Evolutionary conservation across 2,329 filamentous ascomycete species (phyloP).

Genomic region (Aspergillus ochraceus): DNA sequence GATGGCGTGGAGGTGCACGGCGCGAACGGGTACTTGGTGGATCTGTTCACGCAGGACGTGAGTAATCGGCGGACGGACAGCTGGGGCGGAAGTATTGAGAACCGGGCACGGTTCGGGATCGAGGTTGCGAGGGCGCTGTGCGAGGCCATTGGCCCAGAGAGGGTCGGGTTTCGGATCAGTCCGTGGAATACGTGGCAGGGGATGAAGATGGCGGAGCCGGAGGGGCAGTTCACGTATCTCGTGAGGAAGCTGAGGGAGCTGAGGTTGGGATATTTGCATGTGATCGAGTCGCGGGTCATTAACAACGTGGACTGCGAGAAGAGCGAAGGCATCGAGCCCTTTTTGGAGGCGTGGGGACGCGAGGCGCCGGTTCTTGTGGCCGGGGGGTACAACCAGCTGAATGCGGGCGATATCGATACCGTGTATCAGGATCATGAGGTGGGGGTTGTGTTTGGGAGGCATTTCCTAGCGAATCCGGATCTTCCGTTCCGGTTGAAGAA

Average conservation of each 20-base stretch:
- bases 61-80: conserved; percentile 48
- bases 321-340: conserved; percentile 7
- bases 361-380: conserved; percentile 10
- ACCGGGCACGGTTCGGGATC: conserved; percentile 52
- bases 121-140: conserved; percentile 48
- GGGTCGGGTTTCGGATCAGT: conserved; percentile 44
- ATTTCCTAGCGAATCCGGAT: conserved; percentile 45
- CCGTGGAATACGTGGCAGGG: conserved; percentile 32
- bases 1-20: conserved; percentile 50
- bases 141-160: conserved; percentile 41
- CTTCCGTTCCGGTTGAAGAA: conserved; percentile 38
- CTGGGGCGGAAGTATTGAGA: conserved; percentile 51
- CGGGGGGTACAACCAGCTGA: conserved; percentile 9
- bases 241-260: background rate
- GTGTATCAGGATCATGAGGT: conserved; percentile 17
- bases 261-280: conserved; percentile 13
- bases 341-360: conserved; percentile 8
- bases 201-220: conserved; percentile 59
- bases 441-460: conserved; percentile 39
- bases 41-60: conserved; percentile 49
- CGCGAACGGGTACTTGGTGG: conserved; percentile 48
- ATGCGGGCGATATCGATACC: background rate
- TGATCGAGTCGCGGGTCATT: conserved; percentile 10
- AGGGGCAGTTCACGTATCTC: conserved; percentile 57
- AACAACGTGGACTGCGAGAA: conserved; percentile 9